Evolutionary conservation across 2,329 filamentous ascomycete species (phyloP), one percentile per base, ranked within the genome.

Genomic region (Aureobasidium melanogenum): DNA sequence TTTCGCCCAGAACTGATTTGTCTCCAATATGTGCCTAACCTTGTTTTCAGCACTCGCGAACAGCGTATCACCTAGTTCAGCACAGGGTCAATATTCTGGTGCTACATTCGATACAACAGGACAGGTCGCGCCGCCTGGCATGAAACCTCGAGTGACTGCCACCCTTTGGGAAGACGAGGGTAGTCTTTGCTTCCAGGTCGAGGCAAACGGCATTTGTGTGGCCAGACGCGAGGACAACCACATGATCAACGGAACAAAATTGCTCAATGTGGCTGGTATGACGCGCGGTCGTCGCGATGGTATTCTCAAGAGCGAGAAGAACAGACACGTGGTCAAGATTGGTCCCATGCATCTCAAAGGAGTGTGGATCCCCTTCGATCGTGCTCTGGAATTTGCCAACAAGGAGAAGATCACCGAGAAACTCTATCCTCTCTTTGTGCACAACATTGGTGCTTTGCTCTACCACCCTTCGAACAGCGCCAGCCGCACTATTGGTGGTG

Each of bases 341-440:
- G 94, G 94, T 0, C 94, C 94, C 4, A 99, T 99, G 94, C 94
- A 97, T 73, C 78, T 99, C 47, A 99, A 99, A 78, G 94, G 94
- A 70, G 92, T 96, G 67, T 96, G 92, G 91, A 99, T 99, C 70
- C 94, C 94, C 1, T 97, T 96, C 69, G 94, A 97, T 68, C 88
- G 94, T 66, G 94, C 94, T n/a, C 79, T 99, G 59, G 94, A 97
- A 69, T 97, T 99, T 73, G 94, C 94, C 66, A 99, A 99, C 79
- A 97, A 97, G 82, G 94, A 99, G 76, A 97, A 97, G 78, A 99
- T 97, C 66, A 97, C 94, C 0, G 93, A 97, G 76, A 79, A 92
- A 51, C 79, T 97, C 60, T 99, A 97, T 74, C 94, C 94, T 57
- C 80, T 99, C 52, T 99, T 99, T 73, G 94, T 97, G 41, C 92